Evolutionary conservation across 73 alveolate species (phyloP).

Genomic region (Paraurostyla sp.): DNA sequence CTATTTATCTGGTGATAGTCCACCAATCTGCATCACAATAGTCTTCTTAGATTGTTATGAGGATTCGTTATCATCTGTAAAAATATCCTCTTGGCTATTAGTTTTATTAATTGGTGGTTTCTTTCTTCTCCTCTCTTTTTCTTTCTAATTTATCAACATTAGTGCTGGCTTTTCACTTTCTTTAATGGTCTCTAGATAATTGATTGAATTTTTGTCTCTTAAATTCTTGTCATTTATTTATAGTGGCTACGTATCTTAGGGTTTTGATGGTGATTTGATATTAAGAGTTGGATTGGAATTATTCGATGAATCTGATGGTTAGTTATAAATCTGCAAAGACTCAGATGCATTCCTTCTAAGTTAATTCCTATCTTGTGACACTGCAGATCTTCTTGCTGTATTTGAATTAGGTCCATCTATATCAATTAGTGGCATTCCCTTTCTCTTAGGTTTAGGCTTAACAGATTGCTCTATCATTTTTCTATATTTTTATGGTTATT

Average conservation of each 20-base stretch:
- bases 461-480: not conserved
- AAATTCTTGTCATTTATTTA: not conserved
- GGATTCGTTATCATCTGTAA: too few species aligned
- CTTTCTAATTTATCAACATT: not conserved
- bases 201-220: conserved; percentile 13
- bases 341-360: not conserved
- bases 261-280: not conserved
- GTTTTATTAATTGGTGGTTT: too few species aligned
- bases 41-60: not conserved
- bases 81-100: not conserved
- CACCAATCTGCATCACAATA: not conserved
- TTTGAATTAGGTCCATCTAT: too few species aligned
- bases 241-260: not conserved
- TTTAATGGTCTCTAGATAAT: conserved; percentile 50
- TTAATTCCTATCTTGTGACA: not conserved
- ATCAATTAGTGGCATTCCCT: not conserved
- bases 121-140: too few species aligned
- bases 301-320: not conserved
- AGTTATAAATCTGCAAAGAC: not conserved
- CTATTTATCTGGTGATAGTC: conserved; percentile 23
- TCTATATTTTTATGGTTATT: not conserved
- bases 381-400: not conserved
- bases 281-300: not conserved
- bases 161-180: conserved; percentile 35
- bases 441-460: not conserved